These are phyloP conservation scores for Mortierella claussenii DNA, from an alignment of 192 early-diverging fungal genomes.

Conservation along the genomic window DNA sequence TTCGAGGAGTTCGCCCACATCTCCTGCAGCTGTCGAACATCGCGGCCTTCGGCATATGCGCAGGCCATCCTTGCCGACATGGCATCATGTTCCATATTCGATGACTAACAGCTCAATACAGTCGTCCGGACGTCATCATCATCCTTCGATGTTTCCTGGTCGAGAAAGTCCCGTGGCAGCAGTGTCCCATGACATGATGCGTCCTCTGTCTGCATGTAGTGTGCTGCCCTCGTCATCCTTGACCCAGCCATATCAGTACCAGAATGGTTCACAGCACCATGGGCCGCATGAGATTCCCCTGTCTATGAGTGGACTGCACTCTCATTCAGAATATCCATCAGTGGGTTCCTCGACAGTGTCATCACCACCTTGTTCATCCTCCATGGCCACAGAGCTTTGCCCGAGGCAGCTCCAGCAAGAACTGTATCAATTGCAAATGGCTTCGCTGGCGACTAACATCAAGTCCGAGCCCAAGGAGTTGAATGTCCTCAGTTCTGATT, in stretches of 20 bases:
- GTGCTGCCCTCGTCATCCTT: too few relatives aligned
- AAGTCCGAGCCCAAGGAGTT: slow-evolving; percentile 4
- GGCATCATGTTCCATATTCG: slow-evolving; percentile 20
- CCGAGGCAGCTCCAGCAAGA: background rate
- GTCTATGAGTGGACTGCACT: too few relatives aligned
- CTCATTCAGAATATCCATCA: background rate
- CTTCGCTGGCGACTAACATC: background rate
- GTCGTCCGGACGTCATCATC: background rate
- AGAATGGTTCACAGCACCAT: too few relatives aligned
- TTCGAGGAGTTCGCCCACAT: slow-evolving; percentile 5
- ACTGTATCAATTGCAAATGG: slow-evolving; percentile 2
- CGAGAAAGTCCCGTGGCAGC: too few relatives aligned
- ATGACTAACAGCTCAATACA: background rate
- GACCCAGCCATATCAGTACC: too few relatives aligned
- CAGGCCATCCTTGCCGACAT: slow-evolving; percentile 13
- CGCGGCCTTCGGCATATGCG: background rate
- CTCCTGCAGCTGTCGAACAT: slow-evolving; percentile 5
- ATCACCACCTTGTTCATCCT: too few relatives aligned
- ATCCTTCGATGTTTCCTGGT: slow-evolving; percentile 1
- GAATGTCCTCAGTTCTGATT: background rate
- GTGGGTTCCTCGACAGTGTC: background rate
- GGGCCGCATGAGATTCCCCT: too few relatives aligned
- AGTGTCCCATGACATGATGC: too few relatives aligned
- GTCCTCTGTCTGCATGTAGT: too few relatives aligned
- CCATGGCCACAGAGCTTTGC: background rate